These are phyloP conservation scores for Saccharomyces jurei DNA, from an alignment of 805 yeast genomes.

Conservation along the genomic window DNA sequence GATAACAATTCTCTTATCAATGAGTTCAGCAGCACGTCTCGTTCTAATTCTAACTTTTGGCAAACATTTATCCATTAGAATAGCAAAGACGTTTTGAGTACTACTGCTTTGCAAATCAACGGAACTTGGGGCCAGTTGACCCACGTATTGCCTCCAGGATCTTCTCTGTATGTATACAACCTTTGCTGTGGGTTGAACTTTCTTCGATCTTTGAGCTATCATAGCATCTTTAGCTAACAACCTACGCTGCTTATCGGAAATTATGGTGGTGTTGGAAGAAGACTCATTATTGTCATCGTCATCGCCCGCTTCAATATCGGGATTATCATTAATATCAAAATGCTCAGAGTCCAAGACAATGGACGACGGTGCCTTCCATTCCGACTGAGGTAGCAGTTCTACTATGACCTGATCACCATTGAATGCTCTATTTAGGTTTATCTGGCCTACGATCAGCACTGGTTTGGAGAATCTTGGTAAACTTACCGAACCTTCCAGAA, in stretches of 20 bases:
- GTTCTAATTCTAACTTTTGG: constrained; percentile 86
- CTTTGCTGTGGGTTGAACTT: constrained; percentile 83
- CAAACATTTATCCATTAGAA: constrained; percentile 79
- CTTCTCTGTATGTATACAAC: constrained; percentile 83
- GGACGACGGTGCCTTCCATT: constrained; percentile 83
- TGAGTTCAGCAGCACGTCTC: constrained; percentile 70
- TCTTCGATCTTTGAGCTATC: constrained; percentile 42
- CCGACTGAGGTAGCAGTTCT: constrained; percentile 73
- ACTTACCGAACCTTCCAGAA: constrained; percentile 76
- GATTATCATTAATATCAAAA: constrained; percentile 50
- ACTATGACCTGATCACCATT: constrained; percentile 88
- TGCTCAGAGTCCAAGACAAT: constrained; percentile 70
- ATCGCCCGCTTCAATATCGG: constrained; percentile 42
- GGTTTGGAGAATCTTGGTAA: constrained; percentile 73
- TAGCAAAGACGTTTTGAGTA: constrained; percentile 70
- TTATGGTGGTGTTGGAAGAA: constrained; percentile 38
- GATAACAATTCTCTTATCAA: constrained; percentile 86
- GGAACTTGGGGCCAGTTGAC: constrained; percentile 77
- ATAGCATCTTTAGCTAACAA: constrained; percentile 72
- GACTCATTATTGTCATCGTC: constrained; percentile 39
- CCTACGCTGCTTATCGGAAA: constrained; percentile 40
- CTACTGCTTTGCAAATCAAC: constrained; percentile 54
- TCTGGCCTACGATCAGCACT: constrained; percentile 70
- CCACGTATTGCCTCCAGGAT: constrained; percentile 94
- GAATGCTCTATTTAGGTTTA: constrained; percentile 81